Percentiles rank a stretch among this genome's conserved stretches.
These are phyloP conservation scores for Pterocarpus santalinus DNA, from an alignment of 306 rosid species.

Conservation along the genomic window DNA sequence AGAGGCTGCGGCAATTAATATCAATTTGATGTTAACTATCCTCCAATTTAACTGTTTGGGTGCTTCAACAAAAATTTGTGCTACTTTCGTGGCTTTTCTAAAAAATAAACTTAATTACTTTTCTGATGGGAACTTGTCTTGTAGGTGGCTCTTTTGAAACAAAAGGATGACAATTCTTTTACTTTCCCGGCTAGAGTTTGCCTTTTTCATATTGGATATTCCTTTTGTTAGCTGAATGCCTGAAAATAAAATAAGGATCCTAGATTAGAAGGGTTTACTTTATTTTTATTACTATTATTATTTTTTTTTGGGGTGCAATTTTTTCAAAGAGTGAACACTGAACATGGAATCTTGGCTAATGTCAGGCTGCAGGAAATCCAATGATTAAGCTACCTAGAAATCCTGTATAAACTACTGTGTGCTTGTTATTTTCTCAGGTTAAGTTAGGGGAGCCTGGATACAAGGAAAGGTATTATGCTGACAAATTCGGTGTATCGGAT, in stretches of 20 bases:
- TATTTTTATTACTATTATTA: too few species aligned
- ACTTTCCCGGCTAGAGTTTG: conserved; percentile 27
- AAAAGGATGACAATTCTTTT: conserved; percentile 1
- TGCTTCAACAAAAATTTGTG: conserved; percentile 1
- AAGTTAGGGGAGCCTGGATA: conserved; percentile 96
- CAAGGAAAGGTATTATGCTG: conserved; percentile 93
- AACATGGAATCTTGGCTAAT: conserved; percentile 19
- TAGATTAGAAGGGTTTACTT: conserved; percentile 17
- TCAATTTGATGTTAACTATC: conserved; percentile 20
- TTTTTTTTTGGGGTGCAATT: conserved; percentile 21
- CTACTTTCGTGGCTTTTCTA: conserved; percentile 9
- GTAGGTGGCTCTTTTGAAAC: conserved; percentile 35
- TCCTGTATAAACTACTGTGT: conserved; percentile 31
- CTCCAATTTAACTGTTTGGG: conserved; percentile 18
- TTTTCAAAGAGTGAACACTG: conserved; percentile 26
- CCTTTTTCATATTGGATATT: conserved; percentile 2
- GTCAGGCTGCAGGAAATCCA: conserved; percentile 16
- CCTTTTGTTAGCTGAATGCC: conserved; percentile 12
- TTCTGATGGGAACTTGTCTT: conserved; percentile 11
- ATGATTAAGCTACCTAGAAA: conserved; percentile 10
- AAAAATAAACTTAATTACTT: conserved; percentile 21
- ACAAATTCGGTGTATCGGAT: conserved; percentile 74
- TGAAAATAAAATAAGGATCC: conserved; percentile 11
- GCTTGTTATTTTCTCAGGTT: conserved; percentile 63
- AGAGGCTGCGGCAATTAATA: not conserved